phyloP scores from a whole-genome alignment of 768 basidiomycete genomes.

The Russula virescens region DNA sequence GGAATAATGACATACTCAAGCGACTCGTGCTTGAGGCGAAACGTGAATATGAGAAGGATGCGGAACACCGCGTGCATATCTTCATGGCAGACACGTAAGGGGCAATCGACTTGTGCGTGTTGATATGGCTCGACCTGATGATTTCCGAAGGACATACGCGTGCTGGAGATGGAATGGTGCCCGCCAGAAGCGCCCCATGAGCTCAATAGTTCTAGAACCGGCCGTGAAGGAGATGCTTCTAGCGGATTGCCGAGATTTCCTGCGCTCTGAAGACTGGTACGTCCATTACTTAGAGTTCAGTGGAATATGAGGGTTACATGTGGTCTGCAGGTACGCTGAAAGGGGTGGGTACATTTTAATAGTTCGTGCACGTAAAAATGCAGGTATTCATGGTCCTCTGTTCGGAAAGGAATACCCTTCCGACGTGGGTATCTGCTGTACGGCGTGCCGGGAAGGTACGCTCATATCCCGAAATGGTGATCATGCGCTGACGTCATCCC shows the following conservation, averaged over 20 bases:
- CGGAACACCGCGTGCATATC: conserved; percentile 84
- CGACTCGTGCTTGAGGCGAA: conserved; percentile 82
- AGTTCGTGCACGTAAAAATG: conserved; percentile 5
- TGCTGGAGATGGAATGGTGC: conserved; percentile 90
- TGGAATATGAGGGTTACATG: conserved; percentile 7
- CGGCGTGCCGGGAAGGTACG: conserved; percentile 79
- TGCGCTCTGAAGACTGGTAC: conserved; percentile 80
- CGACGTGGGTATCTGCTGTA: conserved; percentile 80
- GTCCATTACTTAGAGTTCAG: conserved; percentile 30
- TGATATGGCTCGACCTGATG: conserved; percentile 14
- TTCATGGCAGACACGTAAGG: conserved; percentile 87
- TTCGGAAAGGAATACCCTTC: conserved; percentile 69
- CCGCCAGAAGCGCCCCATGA: conserved; percentile 84
- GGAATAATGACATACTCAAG: conserved; percentile 84
- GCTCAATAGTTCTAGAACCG: conserved; percentile 86
- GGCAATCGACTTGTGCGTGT: conserved; percentile 23
- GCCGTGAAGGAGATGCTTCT: conserved; percentile 89
- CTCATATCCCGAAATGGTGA: conserved; percentile 1
- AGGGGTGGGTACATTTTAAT: conserved; percentile 50
- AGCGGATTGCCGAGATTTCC: conserved; percentile 79
- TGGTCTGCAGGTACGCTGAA: conserved; percentile 70
- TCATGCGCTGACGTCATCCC: conserved; percentile 23
- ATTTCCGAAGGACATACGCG: conserved; percentile 48
- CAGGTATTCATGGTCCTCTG: conserved; percentile 7
- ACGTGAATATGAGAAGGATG: conserved; percentile 85